Evolutionary conservation across 768 basidiomycete genomes (phyloP).

Genomic region (Boletus reticuloceps): DNA sequence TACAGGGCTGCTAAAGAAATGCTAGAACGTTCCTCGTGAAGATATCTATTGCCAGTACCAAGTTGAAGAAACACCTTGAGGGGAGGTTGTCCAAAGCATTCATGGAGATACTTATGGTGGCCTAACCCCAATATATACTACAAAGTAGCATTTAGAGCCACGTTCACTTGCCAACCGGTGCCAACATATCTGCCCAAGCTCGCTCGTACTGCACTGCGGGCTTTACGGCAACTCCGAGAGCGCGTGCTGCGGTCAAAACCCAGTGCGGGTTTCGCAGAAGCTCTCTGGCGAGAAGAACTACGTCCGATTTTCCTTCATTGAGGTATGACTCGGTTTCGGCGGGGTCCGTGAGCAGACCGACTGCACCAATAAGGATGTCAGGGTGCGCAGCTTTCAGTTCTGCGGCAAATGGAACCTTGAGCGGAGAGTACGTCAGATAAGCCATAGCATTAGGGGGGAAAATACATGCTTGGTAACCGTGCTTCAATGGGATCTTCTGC

Average conservation of each 20-base stretch:
- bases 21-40: conserved; percentile 38
- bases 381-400: conserved; percentile 61
- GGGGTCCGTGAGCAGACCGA: conserved; percentile 71
- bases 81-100: not conserved
- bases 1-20: conserved; percentile 76
- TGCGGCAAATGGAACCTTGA: conserved; percentile 65
- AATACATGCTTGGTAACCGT: conserved; percentile 58
- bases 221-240: conserved; percentile 62
- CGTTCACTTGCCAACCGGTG: conserved; percentile 3
- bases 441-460: not conserved
- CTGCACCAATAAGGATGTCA: conserved; percentile 53
- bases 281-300: conserved; percentile 65
- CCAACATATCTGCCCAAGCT: conserved; percentile 46
- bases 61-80: not conserved
- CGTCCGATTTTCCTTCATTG: conserved; percentile 65
- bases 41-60: not conserved
- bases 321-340: conserved; percentile 59
- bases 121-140: too few relatives aligned
- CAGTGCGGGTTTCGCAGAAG: conserved; percentile 67
- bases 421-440: not conserved
- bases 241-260: conserved; percentile 57
- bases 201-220: conserved; percentile 72
- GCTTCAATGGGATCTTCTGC: conserved; percentile 52
- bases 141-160: not conserved
- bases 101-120: not conserved